These are phyloP conservation scores for Phytophthora pisi DNA, from an alignment of 352 stramenopile species.

Conservation along the genomic window DNA sequence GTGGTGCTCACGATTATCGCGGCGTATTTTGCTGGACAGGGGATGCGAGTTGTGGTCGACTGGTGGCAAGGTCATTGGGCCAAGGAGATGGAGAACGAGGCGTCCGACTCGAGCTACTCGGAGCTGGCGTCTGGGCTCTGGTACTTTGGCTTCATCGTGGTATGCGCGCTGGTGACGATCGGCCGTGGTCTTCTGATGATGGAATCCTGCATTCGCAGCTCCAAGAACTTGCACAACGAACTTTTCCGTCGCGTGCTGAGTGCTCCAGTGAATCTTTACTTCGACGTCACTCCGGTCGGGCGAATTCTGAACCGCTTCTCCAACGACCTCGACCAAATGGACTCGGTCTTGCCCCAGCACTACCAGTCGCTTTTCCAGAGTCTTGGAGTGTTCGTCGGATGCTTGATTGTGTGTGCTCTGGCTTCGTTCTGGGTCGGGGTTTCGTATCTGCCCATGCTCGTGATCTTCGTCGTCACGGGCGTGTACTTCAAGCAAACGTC, in stretches of 20 bases:
- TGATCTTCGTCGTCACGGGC: conserved; percentile 57
- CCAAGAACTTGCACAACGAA: conserved; percentile 37
- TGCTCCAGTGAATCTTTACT: conserved; percentile 54
- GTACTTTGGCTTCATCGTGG: conserved; percentile 43
- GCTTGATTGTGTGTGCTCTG: conserved; percentile 46
- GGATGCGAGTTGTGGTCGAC: conserved; percentile 31
- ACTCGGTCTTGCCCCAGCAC: conserved; percentile 44
- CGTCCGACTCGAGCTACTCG: conserved; percentile 46
- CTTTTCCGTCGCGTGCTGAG: conserved; percentile 45
- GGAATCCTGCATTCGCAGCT: conserved; percentile 38
- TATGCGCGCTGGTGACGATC: conserved; percentile 30
- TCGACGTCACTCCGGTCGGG: conserved; percentile 58
- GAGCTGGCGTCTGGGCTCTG: conserved; percentile 35
- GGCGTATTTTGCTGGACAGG: conserved; percentile 26
- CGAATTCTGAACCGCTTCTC: conserved; percentile 60
- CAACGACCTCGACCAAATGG: conserved; percentile 56
- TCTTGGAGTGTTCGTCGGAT: conserved; percentile 38
- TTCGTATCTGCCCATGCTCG: conserved; percentile 64
- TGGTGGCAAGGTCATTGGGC: conserved; percentile 50
- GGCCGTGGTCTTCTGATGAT: conserved; percentile 33
- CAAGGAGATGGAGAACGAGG: conserved; percentile 23
- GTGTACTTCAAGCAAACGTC: conserved; percentile 88
- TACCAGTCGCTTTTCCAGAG: conserved; percentile 41
- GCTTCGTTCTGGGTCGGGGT: conserved; percentile 49
- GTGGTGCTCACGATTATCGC: conserved; percentile 28